phyloP scores from a whole-genome alignment of 306 rosid species.

The Vigna trinervia region DNA sequence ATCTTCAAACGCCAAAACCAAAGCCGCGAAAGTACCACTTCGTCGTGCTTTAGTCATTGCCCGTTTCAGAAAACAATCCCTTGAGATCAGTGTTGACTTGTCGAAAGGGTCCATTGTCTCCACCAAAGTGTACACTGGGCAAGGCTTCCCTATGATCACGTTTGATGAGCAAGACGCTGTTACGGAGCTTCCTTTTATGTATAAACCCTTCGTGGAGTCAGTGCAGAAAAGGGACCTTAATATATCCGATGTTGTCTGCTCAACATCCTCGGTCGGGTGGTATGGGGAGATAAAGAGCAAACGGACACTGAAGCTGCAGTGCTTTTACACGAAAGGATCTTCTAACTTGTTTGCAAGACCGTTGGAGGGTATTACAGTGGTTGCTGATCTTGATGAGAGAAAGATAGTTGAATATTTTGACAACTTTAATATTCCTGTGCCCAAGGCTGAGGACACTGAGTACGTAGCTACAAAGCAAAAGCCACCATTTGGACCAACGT shows the following conservation, averaged over 20 bases:
- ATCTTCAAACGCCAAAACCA: slow-evolving; percentile 35
- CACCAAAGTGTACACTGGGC: slow-evolving; percentile 37
- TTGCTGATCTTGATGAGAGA: slow-evolving; percentile 40
- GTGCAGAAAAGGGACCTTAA: slow-evolving; percentile 37
- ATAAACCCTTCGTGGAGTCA: slow-evolving; percentile 41
- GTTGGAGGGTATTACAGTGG: slow-evolving; percentile 37
- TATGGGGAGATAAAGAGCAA: slow-evolving; percentile 32
- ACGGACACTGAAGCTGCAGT: slow-evolving; percentile 29
- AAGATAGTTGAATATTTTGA: slow-evolving; percentile 29
- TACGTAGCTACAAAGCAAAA: slow-evolving; percentile 35
- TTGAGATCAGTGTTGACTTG: slow-evolving; percentile 51
- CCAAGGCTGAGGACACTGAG: slow-evolving; percentile 43
- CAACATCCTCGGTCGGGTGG: slow-evolving; percentile 36
- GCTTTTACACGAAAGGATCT: slow-evolving; percentile 25
- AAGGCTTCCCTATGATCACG: slow-evolving; percentile 47
- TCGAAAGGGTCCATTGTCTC: slow-evolving; percentile 27
- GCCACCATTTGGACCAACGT: slow-evolving; percentile 47
- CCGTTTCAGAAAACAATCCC: slow-evolving; percentile 44
- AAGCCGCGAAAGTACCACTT: slow-evolving; percentile 1
- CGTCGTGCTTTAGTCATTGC: slow-evolving; percentile 54
- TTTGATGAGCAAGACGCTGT: slow-evolving; percentile 30
- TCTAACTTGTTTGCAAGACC: slow-evolving; percentile 38
- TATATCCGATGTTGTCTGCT: slow-evolving; percentile 33
- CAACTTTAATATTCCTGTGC: slow-evolving; percentile 28
- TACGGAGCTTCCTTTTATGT: neutral